Conservation (phyloP, 2,329 filamentous ascomycete species). For the Pyrenophora tritici-repentis region DNA sequence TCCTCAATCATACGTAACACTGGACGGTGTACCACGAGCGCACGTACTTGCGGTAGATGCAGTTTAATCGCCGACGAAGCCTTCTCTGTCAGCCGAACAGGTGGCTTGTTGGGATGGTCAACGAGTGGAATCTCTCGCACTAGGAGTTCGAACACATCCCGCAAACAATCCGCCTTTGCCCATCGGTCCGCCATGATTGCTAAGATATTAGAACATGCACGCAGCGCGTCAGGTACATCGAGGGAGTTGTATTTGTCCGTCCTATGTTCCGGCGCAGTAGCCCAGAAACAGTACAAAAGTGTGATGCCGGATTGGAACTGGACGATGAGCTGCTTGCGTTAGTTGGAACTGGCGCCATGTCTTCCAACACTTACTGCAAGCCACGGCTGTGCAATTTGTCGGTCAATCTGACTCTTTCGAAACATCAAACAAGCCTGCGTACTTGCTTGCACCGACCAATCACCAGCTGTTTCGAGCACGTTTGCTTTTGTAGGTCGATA, state of each 20-base stretch:
- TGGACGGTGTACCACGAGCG: constrained; percentile 23
- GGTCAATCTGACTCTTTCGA: constrained; percentile 25
- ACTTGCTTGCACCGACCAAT: constrained; percentile 29
- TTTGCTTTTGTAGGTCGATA: constrained; percentile 24
- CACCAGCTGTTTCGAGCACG: constrained; percentile 21
- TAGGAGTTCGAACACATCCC: constrained; percentile 46
- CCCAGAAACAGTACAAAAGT: constrained; percentile 47
- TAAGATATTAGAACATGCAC: constrained; percentile 46
- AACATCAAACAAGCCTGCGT: constrained; percentile 27
- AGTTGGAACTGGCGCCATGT: background rate
- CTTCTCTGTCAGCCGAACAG: constrained; percentile 18
- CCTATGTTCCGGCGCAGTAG: constrained; percentile 38
- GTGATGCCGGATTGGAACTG: constrained; percentile 46
- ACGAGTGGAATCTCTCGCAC: constrained; percentile 27
- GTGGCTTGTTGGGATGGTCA: constrained; percentile 20
- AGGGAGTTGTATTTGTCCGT: constrained; percentile 33
- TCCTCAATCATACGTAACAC: constrained; percentile 28
- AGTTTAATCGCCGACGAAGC: constrained; percentile 10
- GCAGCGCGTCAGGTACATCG: constrained; percentile 41
- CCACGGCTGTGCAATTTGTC: constrained; percentile 28
- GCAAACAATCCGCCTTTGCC: constrained; percentile 42
- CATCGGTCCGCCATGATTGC: constrained; percentile 47
- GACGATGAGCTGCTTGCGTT: constrained; percentile 17
- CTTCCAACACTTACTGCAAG: constrained; percentile 16
- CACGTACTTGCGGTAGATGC: constrained; percentile 16